These are phyloP conservation scores for Penicillium sp. DNA, from an alignment of 2,329 filamentous ascomycete species.

Conservation along the genomic window DNA sequence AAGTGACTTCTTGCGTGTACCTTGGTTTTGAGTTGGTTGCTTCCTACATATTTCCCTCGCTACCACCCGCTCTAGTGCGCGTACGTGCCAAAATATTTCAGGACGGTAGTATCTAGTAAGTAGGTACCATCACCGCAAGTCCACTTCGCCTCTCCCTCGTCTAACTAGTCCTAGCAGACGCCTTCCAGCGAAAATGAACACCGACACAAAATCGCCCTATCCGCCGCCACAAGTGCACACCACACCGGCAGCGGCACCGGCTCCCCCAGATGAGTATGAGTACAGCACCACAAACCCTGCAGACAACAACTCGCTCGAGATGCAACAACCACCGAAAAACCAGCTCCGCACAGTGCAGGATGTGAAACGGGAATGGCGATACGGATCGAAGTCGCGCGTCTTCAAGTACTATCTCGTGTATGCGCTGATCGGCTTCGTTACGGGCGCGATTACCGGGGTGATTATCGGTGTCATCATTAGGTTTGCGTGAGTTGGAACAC, in stretches of 20 bases:
- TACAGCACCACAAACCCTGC: not conserved
- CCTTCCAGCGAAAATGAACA: not conserved
- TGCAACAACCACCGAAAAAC: not conserved
- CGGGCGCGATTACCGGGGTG: conserved; percentile 2
- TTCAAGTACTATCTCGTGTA: conserved; percentile 1
- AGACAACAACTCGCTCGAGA: not conserved
- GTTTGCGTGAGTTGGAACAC: not conserved
- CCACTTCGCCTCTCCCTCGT: no score
- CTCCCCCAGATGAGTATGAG: not conserved
- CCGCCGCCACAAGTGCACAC: not conserved
- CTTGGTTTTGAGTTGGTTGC: no score
- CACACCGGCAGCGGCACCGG: not conserved
- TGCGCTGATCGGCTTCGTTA: not conserved
- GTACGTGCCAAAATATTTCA: no score
- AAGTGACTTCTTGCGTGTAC: not conserved
- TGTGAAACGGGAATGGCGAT: not conserved
- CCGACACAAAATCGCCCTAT: not conserved
- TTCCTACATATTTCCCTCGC: no score
- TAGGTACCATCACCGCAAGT: no score
- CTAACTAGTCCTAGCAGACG: no score
- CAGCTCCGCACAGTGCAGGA: not conserved
- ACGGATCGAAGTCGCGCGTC: conserved; percentile 4
- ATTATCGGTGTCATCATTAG: not conserved
- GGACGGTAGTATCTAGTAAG: no score
- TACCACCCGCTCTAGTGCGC: no score